Evolutionary conservation across 1,284 basidiomycete species (phyloP), one percentile per base, ranked within the genome.

Genomic region (Leccinum griseonigrum): DNA sequence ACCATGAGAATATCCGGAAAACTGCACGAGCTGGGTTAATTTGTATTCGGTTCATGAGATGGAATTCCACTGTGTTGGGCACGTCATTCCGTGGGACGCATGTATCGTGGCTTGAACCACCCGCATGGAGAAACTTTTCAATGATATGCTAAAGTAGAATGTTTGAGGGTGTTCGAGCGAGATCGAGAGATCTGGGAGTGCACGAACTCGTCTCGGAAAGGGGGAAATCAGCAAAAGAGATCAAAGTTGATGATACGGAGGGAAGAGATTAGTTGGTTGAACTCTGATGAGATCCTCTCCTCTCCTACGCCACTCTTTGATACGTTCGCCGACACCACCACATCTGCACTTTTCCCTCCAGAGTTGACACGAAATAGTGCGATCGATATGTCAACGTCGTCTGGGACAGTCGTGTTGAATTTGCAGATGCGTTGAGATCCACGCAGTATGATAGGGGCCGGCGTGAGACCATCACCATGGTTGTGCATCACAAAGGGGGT

Each of bases 271-370:
- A 90, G 82, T 0, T 69, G 65, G 13, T 82, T 72, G 67, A 94
- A 95, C 62, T 85, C 82, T 46, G 71, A 68, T 65, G 81, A 76
- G 22, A 64, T 72, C 28, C 28, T 46, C 68, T 79, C 73, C 62
- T 76, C 74, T 32, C 70, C 75, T 32, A 82, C 76, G 29, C 79
- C 79, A 43, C 69, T 70, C 43, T 81, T 73, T 16, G 92, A 92
- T 28, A 92, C 81, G 74, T 95, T 97, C 72, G 89, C 89, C 22
- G 89, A 88, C 65, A 92, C 80, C 40, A 96, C 89, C 22, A 97
- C 73, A 73, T 97, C 95, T 8, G 88, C 83, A 31, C 78, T 78
- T 73, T 90, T 92, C 57, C 76, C 73, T 31, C n/a, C 2, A 67
- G 46, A 62, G 57, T 82, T 74, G n/a, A 95, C 77, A 29, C 95